These are phyloP conservation scores for Seiridium unicorne DNA, from an alignment of 2,329 filamentous ascomycete species.

Conservation along the genomic window DNA sequence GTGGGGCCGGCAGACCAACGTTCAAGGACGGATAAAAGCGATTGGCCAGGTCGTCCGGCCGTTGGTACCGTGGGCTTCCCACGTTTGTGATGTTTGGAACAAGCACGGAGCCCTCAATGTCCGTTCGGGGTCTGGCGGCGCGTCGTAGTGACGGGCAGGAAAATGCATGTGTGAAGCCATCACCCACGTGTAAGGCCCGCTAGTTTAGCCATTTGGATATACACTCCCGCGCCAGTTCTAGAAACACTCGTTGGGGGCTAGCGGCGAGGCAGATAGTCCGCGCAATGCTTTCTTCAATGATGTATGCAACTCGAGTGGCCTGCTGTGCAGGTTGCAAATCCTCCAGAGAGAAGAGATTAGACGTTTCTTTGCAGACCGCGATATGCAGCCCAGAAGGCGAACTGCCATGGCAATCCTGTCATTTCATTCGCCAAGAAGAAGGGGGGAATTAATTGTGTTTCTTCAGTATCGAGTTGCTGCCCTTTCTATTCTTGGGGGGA, in stretches of 20 bases:
- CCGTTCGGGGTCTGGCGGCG: neutral
- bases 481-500: neutral
- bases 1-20: neutral
- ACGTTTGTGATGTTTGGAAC: neutral
- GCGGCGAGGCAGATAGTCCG: neutral
- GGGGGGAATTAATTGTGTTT: neutral
- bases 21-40: neutral
- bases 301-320: neutral
- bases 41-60: neutral
- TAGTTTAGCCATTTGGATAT: neutral
- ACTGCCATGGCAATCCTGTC: neutral
- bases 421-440: slow-evolving; percentile 1
- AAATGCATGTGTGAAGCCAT: neutral
- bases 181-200: no score
- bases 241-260: neutral
- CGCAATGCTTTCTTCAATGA: neutral
- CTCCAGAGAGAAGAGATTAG: neutral
- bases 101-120: neutral
- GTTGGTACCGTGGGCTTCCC: neutral
- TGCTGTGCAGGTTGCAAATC: neutral
- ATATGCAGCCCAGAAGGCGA: neutral
- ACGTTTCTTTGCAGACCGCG: neutral
- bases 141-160: neutral
- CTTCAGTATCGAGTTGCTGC: neutral
- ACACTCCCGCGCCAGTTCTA: neutral